Base-by-base conservation (phyloP, 345 rosid genomes). In the Firmiana major region DNA sequence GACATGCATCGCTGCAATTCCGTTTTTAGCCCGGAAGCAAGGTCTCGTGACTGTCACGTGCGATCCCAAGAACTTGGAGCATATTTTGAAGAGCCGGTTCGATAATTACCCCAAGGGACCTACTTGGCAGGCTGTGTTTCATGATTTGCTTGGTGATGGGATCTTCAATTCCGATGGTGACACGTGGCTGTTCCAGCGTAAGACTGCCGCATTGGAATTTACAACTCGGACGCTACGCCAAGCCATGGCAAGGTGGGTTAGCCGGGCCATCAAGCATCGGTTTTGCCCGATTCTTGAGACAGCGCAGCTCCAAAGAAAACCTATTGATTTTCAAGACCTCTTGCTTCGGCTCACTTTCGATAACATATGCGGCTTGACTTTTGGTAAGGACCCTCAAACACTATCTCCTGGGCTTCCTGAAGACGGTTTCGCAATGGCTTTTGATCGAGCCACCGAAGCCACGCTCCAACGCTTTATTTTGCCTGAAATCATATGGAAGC, bases 21-120 rank as follows among this genome's bases (percentile, higher is more conserved):
- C 97, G 0, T 82, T 89, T 71, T 36, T 89, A 0, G 89, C 90
- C 28, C 82, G 71, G 74, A 88, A 86, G 78, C 94, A 90, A 77
- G 93, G 92, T 13, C 92, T 87, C 84, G 92, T 90, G 88, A 90
- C 97, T 1, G 93, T 92, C 86, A 92, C 97, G 62, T 92, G 97
- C 76, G 89, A 90, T 62, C 94, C 97, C 12, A 87, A 73, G 62
- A 92, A 90, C 74, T 59, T 92, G 17, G 97, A 90, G 88, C 93
- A 90, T 64, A 85, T 92, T 34, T 77, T 92, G 71, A 92, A 90
- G 84, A 65, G 83, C 86, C 90, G 90, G 60, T 92, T 92, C 75
- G 90, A 89, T 7, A 92, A 92, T 34, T 92, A 90, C 79, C 94
- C 93, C 1, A 89, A 92, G 78, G 97, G 97, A 17, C 97, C 97